Base-by-base conservation (phyloP, 2,329 filamentous ascomycete species). In the Ophiostoma novo-ulmi region DNA sequence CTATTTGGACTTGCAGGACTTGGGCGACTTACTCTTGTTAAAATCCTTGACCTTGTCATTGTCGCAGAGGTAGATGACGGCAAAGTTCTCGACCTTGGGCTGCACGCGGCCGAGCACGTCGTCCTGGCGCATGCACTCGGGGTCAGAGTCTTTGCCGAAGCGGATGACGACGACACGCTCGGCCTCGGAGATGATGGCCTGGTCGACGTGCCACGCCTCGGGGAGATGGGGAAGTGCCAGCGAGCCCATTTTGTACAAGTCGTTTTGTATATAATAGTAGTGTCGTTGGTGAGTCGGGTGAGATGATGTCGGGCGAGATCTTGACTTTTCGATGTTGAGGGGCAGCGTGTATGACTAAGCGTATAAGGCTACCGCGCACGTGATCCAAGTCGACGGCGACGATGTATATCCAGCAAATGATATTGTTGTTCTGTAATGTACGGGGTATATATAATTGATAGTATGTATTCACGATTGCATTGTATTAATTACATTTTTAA, bases 91-190 rank as follows among this genome's bases (percentile, higher is more conserved):
- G 74, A 99, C 93, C 64, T 89, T 88, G 79, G 98, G 93, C 71
- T 94, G 93, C 77, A 99, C 96, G 76, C 87, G 93, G 85, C 94
- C 97, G 69, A 99, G 91, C 7, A 98, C 91, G 80, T 98, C 94
- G 80, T 98, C 95, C 80, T 97, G 85, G 70, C 80, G 82, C 85
- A 87, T 88, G 78, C 85, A 87, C 80, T 96, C 92, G 6, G 89
- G 87, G 76, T 97, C 91, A 78, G 87, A 88, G 80, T 97, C 93
- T 75, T 93, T 89, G 67, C 94, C 94, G 81, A 98, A 98, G 74
- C 94, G 90, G 79, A 98, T 97, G 61, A 97, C 89, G 14, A 97
- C 93, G 1, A 97, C 88, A 67, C 94, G 90, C 78, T 98, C 94
- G 78, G 97, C 93, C 82, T 98, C 94, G 58, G 78, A 80, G 78